Conservation (phyloP, 495 filamentous ascomycete genomes). For the Penicillium subrubescens region DNA sequence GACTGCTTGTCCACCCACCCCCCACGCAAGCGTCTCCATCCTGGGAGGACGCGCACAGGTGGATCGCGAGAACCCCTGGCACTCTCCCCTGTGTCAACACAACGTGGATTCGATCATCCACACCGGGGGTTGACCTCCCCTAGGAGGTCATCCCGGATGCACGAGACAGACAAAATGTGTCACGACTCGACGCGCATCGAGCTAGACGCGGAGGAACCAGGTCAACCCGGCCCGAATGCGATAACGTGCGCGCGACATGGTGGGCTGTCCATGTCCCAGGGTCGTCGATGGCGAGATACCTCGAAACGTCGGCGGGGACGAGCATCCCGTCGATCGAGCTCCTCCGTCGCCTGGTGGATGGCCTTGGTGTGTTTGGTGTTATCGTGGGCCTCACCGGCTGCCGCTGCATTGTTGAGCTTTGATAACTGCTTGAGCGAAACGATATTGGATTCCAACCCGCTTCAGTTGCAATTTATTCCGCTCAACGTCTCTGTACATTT, state of each 20-base stretch:
- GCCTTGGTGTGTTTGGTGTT: constrained; percentile 28
- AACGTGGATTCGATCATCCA: constrained; percentile 47
- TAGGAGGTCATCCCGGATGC: constrained; percentile 48
- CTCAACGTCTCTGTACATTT: constrained; percentile 71
- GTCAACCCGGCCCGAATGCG: constrained; percentile 13
- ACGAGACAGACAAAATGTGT: constrained; percentile 37
- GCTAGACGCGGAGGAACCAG: constrained; percentile 2
- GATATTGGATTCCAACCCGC: constrained; percentile 54
- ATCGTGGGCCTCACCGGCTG: constrained; percentile 24
- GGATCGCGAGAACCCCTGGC: constrained; percentile 14
- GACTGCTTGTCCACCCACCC: not conserved
- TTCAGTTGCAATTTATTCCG: constrained; percentile 80
- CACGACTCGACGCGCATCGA: constrained; percentile 29
- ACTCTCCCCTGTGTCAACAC: constrained; percentile 28
- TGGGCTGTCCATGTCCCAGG: constrained; percentile 10
- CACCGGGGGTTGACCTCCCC: constrained; percentile 50
- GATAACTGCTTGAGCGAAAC: constrained; percentile 75
- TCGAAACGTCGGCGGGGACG: constrained; percentile 26
- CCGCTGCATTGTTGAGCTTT: constrained; percentile 70
- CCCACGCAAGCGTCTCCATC: not conserved
- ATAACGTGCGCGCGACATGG: constrained; percentile 12
- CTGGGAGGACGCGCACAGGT: constrained; percentile 3
- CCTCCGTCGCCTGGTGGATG: constrained; percentile 19
- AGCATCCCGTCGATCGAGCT: constrained; percentile 7
- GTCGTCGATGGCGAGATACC: constrained; percentile 29